Percentiles rank a stretch among this genome's conserved stretches.
phyloP scores from a whole-genome alignment of 495 filamentous ascomycete species.

The Podospora didyma region DNA sequence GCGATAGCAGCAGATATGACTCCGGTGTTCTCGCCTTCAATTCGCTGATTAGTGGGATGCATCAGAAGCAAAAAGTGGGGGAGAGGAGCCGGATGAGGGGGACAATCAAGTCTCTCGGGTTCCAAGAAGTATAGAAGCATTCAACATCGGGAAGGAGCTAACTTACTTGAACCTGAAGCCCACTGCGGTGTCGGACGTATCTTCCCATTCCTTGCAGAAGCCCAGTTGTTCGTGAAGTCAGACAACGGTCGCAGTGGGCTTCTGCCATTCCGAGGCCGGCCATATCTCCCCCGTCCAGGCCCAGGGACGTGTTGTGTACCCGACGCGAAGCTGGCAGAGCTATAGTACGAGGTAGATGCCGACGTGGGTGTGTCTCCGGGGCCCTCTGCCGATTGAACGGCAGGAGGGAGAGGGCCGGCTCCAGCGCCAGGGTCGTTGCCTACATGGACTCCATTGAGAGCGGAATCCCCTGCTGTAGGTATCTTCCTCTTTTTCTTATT shows the following conservation, averaged over 20 bases:
- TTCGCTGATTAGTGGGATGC: background rate
- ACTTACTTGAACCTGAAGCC: constrained; percentile 41
- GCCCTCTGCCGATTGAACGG: constrained; percentile 26
- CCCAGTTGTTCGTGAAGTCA: constrained; percentile 52
- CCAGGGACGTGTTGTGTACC: constrained; percentile 68
- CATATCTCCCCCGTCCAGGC: constrained; percentile 74
- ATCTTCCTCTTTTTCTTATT: constrained; percentile 99
- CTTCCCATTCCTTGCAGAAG: constrained; percentile 40
- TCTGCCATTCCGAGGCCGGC: constrained; percentile 59
- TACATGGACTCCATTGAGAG: constrained; percentile 49
- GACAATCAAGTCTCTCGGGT: background rate
- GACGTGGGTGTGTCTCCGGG: constrained; percentile 34
- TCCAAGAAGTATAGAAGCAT: background rate
- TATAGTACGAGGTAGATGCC: constrained; percentile 30
- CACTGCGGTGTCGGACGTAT: constrained; percentile 37
- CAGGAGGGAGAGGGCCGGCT: constrained; percentile 19
- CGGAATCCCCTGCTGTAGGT: constrained; percentile 70
- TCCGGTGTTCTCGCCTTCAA: constrained; percentile 53
- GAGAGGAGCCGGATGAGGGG: background rate
- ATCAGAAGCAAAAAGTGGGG: no score
- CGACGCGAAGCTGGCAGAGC: constrained; percentile 31
- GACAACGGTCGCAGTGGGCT: constrained; percentile 58
- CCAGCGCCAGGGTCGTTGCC: constrained; percentile 38
- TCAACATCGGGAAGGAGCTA: background rate
- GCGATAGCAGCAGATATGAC: constrained; percentile 90